phyloP scores from a whole-genome alignment of 169 alveolate genomes.

The Plasmodium gonderi region DNA sequence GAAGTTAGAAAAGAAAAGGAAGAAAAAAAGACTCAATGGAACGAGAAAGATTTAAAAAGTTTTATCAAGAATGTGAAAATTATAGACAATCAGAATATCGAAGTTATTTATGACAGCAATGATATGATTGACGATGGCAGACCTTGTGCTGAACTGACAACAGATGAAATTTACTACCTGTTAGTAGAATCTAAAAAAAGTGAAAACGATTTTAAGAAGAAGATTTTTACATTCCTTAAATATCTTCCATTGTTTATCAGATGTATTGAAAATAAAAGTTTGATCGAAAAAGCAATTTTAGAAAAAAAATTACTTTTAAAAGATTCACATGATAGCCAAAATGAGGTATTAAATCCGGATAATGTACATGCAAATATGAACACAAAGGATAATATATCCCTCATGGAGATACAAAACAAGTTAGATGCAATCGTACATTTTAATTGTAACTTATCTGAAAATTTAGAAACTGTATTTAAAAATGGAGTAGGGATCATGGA shows the following conservation, averaged over 20 bases:
- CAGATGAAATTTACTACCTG: slow-evolving; percentile 64
- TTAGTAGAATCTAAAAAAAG: slow-evolving; percentile 67
- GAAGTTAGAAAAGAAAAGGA: not conserved
- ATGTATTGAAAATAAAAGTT: slow-evolving; percentile 61
- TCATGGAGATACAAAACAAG: slow-evolving; percentile 37
- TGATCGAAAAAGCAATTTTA: slow-evolving; percentile 48
- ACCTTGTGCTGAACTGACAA: slow-evolving; percentile 50
- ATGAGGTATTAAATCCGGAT: not conserved
- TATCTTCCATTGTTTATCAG: slow-evolving; percentile 51
- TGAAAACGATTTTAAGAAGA: slow-evolving; percentile 67
- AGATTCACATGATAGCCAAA: not conserved
- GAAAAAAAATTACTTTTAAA: slow-evolving; percentile 15
- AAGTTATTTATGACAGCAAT: slow-evolving; percentile 34
- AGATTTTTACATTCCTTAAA: slow-evolving; percentile 51
- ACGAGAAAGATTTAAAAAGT: slow-evolving; percentile 35
- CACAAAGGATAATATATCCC: not conserved
- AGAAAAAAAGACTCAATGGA: not conserved
- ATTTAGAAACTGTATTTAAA: slow-evolving; percentile 55
- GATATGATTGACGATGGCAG: slow-evolving; percentile 26
- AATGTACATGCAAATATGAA: not conserved
- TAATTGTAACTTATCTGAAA: slow-evolving; percentile 52
- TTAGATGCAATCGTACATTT: slow-evolving; percentile 41
- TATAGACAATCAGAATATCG: slow-evolving; percentile 19
- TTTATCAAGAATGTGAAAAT: slow-evolving; percentile 45
- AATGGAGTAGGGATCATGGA: not conserved